phyloP scores from a whole-genome alignment of 2,329 filamentous ascomycete genomes.

The Bipolaris oryzae region DNA sequence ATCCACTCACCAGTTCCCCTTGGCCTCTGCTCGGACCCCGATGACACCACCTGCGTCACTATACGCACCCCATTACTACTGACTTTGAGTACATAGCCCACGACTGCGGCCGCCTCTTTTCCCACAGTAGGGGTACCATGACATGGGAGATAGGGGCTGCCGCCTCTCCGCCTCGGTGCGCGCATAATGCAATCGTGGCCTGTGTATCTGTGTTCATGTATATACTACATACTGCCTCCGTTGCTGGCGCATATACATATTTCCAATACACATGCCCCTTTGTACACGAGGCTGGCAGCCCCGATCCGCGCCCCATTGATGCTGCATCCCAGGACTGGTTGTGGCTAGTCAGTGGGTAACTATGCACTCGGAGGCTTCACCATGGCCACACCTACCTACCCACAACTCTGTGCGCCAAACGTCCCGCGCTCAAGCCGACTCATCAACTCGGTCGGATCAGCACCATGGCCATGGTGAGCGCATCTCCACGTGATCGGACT shows the following conservation, averaged over 20 bases:
- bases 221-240: not conserved
- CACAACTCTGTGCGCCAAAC: not conserved
- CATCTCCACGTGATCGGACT: too few relatives aligned
- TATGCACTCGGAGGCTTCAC: too few relatives aligned
- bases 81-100: not conserved
- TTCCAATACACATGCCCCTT: not conserved
- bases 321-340: too few relatives aligned
- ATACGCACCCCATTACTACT: constrained; percentile 10
- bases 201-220: not conserved
- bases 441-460: too few relatives aligned
- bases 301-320: not conserved
- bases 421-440: not conserved
- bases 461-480: too few relatives aligned
- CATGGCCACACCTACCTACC: too few relatives aligned
- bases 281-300: not conserved
- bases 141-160: not conserved
- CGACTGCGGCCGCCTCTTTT: not conserved
- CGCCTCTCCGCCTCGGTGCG: not conserved
- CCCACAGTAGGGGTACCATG: not conserved
- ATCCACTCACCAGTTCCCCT: constrained; percentile 24
- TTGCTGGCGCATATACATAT: not conserved
- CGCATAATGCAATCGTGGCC: not conserved
- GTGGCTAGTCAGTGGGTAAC: too few relatives aligned
- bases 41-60: constrained; percentile 14
- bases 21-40: constrained; percentile 15